A percentile compares a stretch with the other conserved stretches of the same genome.
phyloP scores from a whole-genome alignment of 2,329 filamentous ascomycete genomes.

The Trichophyton mentagrophytes region DNA sequence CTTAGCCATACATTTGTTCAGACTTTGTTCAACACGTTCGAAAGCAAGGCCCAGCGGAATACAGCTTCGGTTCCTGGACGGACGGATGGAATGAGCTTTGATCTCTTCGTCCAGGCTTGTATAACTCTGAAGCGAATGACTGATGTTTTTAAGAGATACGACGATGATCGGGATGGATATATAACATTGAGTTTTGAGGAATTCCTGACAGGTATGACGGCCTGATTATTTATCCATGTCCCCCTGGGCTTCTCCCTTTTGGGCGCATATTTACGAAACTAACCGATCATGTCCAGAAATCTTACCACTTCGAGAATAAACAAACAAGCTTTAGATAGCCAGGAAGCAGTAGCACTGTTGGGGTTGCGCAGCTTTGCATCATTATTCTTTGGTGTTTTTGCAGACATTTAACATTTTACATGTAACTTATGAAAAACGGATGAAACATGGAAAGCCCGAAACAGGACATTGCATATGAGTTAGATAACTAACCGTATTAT shows the following conservation, averaged over 20 bases:
- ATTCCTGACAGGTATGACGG: conserved; percentile 49
- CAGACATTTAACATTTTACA: no score
- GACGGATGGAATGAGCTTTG: conserved; percentile 67
- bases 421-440: no score
- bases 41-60: conserved; percentile 41
- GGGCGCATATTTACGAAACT: neutral
- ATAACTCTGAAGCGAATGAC: conserved; percentile 97
- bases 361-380: neutral
- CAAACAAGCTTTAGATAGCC: neutral
- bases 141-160: conserved; percentile 97
- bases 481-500: no score
- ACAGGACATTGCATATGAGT: no score
- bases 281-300: conserved; percentile 5
- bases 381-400: neutral
- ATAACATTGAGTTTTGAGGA: conserved; percentile 74
- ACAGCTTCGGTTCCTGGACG: conserved; percentile 28
- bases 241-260: no score
- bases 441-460: no score
- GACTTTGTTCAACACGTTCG: conserved; percentile 77
- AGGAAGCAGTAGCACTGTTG: neutral
- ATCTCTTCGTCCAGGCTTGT: conserved; percentile 94
- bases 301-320: conserved; percentile 10
- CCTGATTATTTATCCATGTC: neutral
- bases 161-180: conserved; percentile 90
- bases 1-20: conserved; percentile 73